A percentile compares a stretch with the other conserved stretches of the same genome.
Evolutionary conservation across 176 grass and related monocot genomes (phyloP).

Genomic region (Bromus sterilis): DNA sequence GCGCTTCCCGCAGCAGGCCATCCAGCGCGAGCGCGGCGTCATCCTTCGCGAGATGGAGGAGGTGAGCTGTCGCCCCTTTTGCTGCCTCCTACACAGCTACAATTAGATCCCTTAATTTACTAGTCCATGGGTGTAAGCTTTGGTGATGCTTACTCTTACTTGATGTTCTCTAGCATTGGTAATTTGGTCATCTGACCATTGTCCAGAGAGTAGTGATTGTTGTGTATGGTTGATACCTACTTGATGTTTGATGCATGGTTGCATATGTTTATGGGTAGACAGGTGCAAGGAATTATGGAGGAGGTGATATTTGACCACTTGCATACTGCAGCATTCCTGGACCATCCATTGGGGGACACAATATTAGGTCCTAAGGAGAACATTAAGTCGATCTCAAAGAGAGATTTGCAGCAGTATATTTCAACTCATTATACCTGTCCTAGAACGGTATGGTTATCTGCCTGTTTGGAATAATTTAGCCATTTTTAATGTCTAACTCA

Average conservation of each 20-base stretch:
- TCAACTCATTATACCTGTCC: slow-evolving; percentile 87
- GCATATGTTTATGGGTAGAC: slow-evolving; percentile 29
- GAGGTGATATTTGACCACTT: slow-evolving; percentile 99
- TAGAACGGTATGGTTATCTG: slow-evolving; percentile 58
- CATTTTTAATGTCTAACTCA: neutral
- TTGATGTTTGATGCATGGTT: slow-evolving; percentile 16
- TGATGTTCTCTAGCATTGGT: neutral
- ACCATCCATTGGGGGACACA: slow-evolving; percentile 83
- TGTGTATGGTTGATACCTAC: neutral
- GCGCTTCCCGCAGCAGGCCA: slow-evolving; percentile 57
- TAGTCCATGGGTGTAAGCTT: neutral
- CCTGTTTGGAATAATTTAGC: slow-evolving; percentile 6
- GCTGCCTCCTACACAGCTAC: neutral
- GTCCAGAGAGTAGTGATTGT: neutral
- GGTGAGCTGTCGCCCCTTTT: slow-evolving; percentile 40
- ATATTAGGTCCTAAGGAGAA: slow-evolving; percentile 94
- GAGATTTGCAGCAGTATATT: slow-evolving; percentile 79
- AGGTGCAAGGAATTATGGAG: slow-evolving; percentile 90
- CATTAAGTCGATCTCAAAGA: slow-evolving; percentile 61
- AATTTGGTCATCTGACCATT: neutral
- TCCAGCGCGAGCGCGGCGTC: slow-evolving; percentile 78
- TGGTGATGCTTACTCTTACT: neutral
- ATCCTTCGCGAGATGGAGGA: slow-evolving; percentile 99
- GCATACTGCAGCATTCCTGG: slow-evolving; percentile 78
- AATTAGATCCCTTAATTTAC: neutral